phyloP scores from a whole-genome alignment of 2,329 filamentous ascomycete genomes.

The Diplodia scrobiculata region DNA sequence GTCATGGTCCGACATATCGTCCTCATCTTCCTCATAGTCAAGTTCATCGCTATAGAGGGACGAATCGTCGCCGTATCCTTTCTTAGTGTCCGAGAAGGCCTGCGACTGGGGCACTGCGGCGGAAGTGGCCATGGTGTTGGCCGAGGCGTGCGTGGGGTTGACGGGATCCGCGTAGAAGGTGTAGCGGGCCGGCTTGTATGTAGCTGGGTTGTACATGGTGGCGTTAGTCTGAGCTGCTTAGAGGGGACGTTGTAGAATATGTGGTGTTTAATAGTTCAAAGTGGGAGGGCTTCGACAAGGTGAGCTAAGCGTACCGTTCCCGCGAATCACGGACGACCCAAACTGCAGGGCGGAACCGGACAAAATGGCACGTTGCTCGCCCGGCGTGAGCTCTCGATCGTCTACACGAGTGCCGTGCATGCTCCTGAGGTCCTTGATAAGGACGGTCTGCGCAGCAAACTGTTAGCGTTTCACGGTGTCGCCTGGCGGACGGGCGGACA shows the following conservation, averaged over 20 bases:
- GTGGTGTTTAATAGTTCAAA: neutral
- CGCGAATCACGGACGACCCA: slow-evolving; percentile 40
- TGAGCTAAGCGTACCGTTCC: slow-evolving; percentile 23
- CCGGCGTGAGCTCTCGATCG: slow-evolving; percentile 38
- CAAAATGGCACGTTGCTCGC: slow-evolving; percentile 35
- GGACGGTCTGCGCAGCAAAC: slow-evolving; percentile 40
- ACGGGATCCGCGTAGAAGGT: slow-evolving; percentile 3
- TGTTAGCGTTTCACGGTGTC: neutral
- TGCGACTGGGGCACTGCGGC: neutral
- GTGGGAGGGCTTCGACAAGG: neutral
- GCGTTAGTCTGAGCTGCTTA: neutral
- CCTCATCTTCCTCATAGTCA: neutral
- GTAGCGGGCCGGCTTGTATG: slow-evolving; percentile 4
- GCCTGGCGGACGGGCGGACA: slow-evolving; percentile 22
- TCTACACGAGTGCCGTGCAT: slow-evolving; percentile 66
- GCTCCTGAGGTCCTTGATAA: slow-evolving; percentile 58
- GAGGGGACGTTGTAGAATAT: neutral
- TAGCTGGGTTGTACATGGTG: neutral
- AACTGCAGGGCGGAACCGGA: slow-evolving; percentile 44
- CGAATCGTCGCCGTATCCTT: slow-evolving; percentile 9
- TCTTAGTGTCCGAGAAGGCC: slow-evolving; percentile 13
- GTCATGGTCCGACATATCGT: neutral
- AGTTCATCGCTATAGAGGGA: slow-evolving; percentile 15
- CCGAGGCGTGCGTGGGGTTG: neutral
- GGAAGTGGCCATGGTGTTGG: neutral